Conservation (phyloP, 768 basidiomycete species). For the Trametes maxima region DNA sequence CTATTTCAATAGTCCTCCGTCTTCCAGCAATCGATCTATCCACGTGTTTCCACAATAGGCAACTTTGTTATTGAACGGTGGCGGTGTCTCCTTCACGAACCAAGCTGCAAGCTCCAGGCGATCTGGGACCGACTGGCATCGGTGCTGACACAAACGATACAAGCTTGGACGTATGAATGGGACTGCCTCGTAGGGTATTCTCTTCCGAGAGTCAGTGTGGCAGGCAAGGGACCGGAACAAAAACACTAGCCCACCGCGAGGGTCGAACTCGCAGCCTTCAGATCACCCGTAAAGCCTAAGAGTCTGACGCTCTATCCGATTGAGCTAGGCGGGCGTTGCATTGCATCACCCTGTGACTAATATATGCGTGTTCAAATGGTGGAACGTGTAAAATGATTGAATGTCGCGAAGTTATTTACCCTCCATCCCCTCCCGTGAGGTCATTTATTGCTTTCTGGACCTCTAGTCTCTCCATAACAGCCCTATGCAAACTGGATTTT, state of each 20-base stretch:
- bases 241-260: constrained; percentile 57
- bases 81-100: constrained; percentile 1
- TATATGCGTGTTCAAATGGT: too few species aligned
- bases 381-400: neutral
- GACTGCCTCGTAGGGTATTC: neutral
- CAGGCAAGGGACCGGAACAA: neutral
- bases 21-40: constrained; percentile 16
- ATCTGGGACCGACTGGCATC: neutral
- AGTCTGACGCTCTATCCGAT: constrained; percentile 72
- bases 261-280: constrained; percentile 69
- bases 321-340: constrained; percentile 58
- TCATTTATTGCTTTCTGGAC: constrained; percentile 73
- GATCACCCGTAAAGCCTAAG: constrained; percentile 44
- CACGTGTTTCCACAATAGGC: constrained; percentile 11
- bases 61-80: constrained; percentile 12
- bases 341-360: too few species aligned
- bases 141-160: too few species aligned
- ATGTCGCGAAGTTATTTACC: neutral
- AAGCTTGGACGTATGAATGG: neutral
- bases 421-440: constrained; percentile 25
- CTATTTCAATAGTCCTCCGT: constrained; percentile 11
- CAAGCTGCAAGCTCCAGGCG: neutral
- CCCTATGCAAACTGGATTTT: constrained; percentile 67
- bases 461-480: constrained; percentile 74
- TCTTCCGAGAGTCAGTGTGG: neutral